Percentiles rank a stretch among this genome's conserved stretches.
Conservation (phyloP, 352 stramenopile genomes). For the Phytophthora chlamydospora region DNA sequence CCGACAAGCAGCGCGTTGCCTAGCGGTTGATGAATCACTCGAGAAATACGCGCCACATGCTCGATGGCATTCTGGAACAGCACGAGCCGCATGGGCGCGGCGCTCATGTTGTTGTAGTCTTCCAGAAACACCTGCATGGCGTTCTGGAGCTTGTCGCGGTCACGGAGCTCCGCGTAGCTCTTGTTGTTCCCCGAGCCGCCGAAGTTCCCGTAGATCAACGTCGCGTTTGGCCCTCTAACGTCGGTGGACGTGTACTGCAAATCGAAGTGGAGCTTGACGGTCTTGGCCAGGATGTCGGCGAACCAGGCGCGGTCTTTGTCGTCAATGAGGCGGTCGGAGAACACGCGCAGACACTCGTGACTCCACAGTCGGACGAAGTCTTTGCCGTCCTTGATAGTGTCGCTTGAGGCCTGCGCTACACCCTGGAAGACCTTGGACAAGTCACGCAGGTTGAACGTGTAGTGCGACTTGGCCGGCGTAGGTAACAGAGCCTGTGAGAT, state of each 20-base stretch:
- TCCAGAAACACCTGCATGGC: conserved; percentile 93
- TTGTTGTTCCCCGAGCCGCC: conserved; percentile 61
- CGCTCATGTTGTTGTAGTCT: conserved; percentile 96
- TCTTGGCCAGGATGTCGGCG: conserved; percentile 61
- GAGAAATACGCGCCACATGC: conserved; percentile 93
- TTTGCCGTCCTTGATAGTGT: conserved; percentile 84
- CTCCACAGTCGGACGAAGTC: conserved; percentile 91
- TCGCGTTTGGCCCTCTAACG: conserved; percentile 64
- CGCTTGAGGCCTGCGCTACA: conserved; percentile 81
- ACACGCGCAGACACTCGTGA: conserved; percentile 92
- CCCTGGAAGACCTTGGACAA: conserved; percentile 94
- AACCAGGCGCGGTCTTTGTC: conserved; percentile 91
- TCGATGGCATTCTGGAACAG: conserved; percentile 96
- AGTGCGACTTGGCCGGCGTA: conserved; percentile 94
- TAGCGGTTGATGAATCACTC: conserved; percentile 93
- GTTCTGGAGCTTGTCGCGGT: conserved; percentile 77
- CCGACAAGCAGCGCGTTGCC: conserved; percentile 95
- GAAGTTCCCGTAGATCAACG: conserved; percentile 92
- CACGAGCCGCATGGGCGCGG: conserved; percentile 94
- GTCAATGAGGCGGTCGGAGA: conserved; percentile 92
- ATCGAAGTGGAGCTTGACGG: conserved; percentile 81
- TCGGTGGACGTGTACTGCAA: conserved; percentile 70
- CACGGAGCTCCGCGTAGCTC: conserved; percentile 90
- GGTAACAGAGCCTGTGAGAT: conserved; percentile 91
- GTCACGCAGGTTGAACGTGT: conserved; percentile 95